Evolutionary conservation across 176 grass and related monocot species (phyloP).

Genomic region (Avena eriantha): DNA sequence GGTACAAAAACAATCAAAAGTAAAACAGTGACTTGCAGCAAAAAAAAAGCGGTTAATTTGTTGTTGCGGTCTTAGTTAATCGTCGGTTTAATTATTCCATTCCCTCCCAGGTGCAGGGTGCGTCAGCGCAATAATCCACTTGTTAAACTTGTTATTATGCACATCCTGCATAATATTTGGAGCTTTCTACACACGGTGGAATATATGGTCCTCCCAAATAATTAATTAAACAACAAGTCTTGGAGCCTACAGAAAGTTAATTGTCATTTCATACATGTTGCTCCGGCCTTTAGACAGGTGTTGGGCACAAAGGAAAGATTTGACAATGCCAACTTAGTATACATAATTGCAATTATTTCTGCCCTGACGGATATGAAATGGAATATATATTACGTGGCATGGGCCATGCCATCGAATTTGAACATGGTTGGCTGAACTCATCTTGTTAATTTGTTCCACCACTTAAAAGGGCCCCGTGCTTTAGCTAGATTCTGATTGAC

Average conservation of each 20-base stretch:
- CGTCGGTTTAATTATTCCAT: not conserved
- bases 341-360: slow-evolving; percentile 2
- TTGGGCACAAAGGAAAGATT: slow-evolving; percentile 13
- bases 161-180: not conserved
- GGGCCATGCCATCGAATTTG: slow-evolving; percentile 18
- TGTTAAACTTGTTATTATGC: not conserved
- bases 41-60: not conserved
- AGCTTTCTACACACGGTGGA: not conserved
- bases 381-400: not conserved
- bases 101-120: slow-evolving; percentile 4
- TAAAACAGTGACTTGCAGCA: too few relatives aligned
- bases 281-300: not conserved
- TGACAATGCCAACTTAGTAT: not conserved
- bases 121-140: not conserved
- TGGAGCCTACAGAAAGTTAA: not conserved
- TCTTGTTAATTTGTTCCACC: not conserved
- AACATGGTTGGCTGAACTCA: not conserved
- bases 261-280: not conserved
- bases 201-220: not conserved
- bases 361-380: not conserved
- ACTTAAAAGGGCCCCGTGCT: not conserved
- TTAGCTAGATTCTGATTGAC: not conserved
- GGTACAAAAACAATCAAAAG: too few relatives aligned
- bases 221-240: not conserved
- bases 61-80: not conserved